Conservation (phyloP, 805 yeast species). For the Yamadazyma laniorum region DNA sequence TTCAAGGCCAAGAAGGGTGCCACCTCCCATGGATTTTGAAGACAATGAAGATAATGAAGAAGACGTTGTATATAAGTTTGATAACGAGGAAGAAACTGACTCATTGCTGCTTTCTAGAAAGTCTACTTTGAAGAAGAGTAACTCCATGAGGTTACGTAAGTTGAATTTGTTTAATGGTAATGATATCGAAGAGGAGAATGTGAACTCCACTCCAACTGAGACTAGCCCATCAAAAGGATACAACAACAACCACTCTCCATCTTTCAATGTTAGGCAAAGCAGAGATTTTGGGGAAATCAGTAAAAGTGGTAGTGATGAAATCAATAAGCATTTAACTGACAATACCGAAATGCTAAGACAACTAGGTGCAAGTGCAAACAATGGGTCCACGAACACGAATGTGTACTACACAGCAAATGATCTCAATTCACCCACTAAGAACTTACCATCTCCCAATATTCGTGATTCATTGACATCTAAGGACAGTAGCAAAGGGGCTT, state of each 20-base stretch:
- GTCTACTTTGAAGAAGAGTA: slow-evolving; percentile 38
- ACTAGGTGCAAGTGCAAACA: slow-evolving; percentile 17
- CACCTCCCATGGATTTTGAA: slow-evolving; percentile 4
- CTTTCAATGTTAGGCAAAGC: slow-evolving; percentile 16
- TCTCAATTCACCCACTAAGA: slow-evolving; percentile 13
- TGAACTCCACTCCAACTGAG: not conserved
- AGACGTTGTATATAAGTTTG: slow-evolving; percentile 32
- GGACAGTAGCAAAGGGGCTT: slow-evolving; percentile 6
- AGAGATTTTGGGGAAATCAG: slow-evolving; percentile 15
- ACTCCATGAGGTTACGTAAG: slow-evolving; percentile 41
- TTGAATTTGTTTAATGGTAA: slow-evolving; percentile 33
- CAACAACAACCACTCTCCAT: slow-evolving; percentile 16
- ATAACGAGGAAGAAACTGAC: slow-evolving; percentile 25
- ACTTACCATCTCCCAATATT: slow-evolving; percentile 14
- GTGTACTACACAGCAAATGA: slow-evolving; percentile 24
- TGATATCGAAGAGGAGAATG: slow-evolving; percentile 10
- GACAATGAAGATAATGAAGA: slow-evolving; percentile 23
- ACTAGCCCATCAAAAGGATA: not conserved
- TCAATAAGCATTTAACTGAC: slow-evolving; percentile 12
- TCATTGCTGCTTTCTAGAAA: slow-evolving; percentile 32
- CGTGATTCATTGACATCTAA: slow-evolving; percentile 12
- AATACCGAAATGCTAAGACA: slow-evolving; percentile 17
- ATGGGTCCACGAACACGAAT: slow-evolving; percentile 15
- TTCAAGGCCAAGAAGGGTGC: not conserved
- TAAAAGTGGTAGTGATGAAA: slow-evolving; percentile 17